A percentile compares a stretch with the other conserved stretches of the same genome.
Conservation (phyloP, 345 rosid genomes). For the Psidium friedrichsthalianum region DNA sequence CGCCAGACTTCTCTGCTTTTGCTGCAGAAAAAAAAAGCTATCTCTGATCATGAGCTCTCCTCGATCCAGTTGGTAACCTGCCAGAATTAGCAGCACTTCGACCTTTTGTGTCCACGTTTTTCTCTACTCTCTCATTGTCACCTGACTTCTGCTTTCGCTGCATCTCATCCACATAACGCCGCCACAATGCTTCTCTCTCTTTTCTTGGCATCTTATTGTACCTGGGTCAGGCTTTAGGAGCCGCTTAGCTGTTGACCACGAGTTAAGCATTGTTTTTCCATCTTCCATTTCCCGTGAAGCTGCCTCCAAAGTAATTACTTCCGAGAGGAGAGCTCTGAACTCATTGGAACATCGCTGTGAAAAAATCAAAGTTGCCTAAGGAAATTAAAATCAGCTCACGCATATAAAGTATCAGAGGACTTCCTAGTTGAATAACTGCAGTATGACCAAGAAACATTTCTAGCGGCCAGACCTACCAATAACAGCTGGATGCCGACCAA, state of each 20-base stretch:
- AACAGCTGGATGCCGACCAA: neutral
- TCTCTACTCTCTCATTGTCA: conserved; percentile 30
- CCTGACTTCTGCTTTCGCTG: conserved; percentile 44
- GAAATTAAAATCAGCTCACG: neutral
- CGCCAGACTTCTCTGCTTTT: conserved; percentile 40
- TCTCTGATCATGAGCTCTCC: conserved; percentile 34
- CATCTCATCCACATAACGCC: conserved; percentile 53
- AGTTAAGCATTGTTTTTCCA: conserved; percentile 66
- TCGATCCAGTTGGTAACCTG: conserved; percentile 22
- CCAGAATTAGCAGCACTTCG: conserved; percentile 30
- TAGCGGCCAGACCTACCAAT: neutral
- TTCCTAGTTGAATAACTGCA: neutral
- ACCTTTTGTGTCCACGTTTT: conserved; percentile 25
- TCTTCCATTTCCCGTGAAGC: conserved; percentile 60
- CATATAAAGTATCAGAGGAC: neutral
- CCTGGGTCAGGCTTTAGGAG: conserved; percentile 62
- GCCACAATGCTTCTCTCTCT: conserved; percentile 78
- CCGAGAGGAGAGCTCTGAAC: conserved; percentile 57
- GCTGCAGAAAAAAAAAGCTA: conserved; percentile 16
- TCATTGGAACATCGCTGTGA: conserved; percentile 56
- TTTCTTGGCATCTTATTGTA: conserved; percentile 81
- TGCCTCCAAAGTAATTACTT: conserved; percentile 61
- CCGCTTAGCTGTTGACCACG: conserved; percentile 90
- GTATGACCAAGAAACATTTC: neutral
- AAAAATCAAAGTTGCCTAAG: neutral